phyloP scores from a whole-genome alignment of 2,329 filamentous ascomycete species.

The Ceratocystis variospora region DNA sequence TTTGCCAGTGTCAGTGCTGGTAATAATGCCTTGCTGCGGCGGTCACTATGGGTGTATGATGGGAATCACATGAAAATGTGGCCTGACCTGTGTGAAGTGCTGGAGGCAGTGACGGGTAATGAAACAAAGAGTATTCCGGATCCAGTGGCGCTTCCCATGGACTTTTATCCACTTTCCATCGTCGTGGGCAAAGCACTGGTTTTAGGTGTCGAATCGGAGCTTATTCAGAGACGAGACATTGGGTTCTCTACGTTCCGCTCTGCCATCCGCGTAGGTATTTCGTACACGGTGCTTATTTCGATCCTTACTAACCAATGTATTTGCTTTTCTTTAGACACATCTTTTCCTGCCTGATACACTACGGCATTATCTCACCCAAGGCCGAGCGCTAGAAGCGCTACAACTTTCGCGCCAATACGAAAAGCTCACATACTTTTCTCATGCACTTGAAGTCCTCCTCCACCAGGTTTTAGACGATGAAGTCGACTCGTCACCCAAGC shows the following conservation, averaged over 20 bases:
- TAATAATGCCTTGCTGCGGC: slow-evolving; percentile 38
- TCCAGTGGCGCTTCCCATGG: slow-evolving; percentile 66
- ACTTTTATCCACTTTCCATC: slow-evolving; percentile 88
- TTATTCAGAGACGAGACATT: slow-evolving; percentile 84
- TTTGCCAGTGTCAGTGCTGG: not conserved
- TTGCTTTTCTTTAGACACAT: slow-evolving; percentile 49
- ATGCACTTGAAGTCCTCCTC: slow-evolving; percentile 80
- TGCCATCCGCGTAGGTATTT: slow-evolving; percentile 60
- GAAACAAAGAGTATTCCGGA: slow-evolving; percentile 55
- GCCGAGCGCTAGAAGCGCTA: slow-evolving; percentile 67
- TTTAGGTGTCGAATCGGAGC: slow-evolving; percentile 78
- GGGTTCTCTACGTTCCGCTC: slow-evolving; percentile 84
- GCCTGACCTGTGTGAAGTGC: slow-evolving; percentile 74
- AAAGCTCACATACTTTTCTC: slow-evolving; percentile 77
- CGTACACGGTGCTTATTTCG: not conserved
- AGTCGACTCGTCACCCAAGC: slow-evolving; percentile 56
- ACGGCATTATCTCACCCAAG: slow-evolving; percentile 60
- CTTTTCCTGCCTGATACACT: slow-evolving; percentile 83
- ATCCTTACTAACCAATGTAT: not conserved
- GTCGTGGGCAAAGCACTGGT: slow-evolving; percentile 81
- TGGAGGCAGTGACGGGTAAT: slow-evolving; percentile 55
- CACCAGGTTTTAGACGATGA: slow-evolving; percentile 92
- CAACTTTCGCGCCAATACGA: slow-evolving; percentile 75
- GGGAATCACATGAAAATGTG: slow-evolving; percentile 75
- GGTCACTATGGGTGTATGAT: slow-evolving; percentile 92